Evolutionary conservation across 805 yeast species (phyloP).

Genomic region (Sporopachydermia quercuum): DNA sequence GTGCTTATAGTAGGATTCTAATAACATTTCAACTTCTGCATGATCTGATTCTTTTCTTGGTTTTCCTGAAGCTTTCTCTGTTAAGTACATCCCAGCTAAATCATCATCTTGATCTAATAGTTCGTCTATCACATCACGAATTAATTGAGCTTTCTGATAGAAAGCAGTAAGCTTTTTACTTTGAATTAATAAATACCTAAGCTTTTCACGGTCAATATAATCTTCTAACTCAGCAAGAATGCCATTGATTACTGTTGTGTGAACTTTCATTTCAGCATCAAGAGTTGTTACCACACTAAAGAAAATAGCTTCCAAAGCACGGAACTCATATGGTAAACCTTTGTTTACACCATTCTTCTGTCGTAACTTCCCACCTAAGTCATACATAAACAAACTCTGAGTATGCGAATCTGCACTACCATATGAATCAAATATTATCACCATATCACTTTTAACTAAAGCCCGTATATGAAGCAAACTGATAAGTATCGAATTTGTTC

Average conservation of each 20-base stretch:
- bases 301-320: conserved; percentile 81
- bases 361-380: conserved; percentile 55
- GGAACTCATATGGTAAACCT: conserved; percentile 70
- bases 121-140: conserved; percentile 76
- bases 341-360: conserved; percentile 19
- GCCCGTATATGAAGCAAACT: conserved; percentile 84
- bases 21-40: conserved; percentile 74
- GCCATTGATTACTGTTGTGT: conserved; percentile 58
- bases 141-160: conserved; percentile 66
- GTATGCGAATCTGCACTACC: conserved; percentile 44
- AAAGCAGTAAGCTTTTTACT: conserved; percentile 76
- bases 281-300: conserved; percentile 66
- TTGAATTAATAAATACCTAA: conserved; percentile 67
- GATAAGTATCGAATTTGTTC: conserved; percentile 63
- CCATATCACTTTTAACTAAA: conserved; percentile 62
- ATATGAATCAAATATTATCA: conserved; percentile 71
- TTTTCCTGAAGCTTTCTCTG: conserved; percentile 36
- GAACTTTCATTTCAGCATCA: conserved; percentile 77
- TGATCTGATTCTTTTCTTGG: conserved; percentile 48
- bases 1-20: conserved; percentile 84
- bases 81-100: conserved; percentile 63
- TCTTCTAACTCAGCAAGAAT: conserved; percentile 67
- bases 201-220: conserved; percentile 64
- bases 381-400: conserved; percentile 67
- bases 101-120: conserved; percentile 80